Evolutionary conservation across 2,329 filamentous ascomycete genomes (phyloP).

Genomic region (Xylaria sp.): DNA sequence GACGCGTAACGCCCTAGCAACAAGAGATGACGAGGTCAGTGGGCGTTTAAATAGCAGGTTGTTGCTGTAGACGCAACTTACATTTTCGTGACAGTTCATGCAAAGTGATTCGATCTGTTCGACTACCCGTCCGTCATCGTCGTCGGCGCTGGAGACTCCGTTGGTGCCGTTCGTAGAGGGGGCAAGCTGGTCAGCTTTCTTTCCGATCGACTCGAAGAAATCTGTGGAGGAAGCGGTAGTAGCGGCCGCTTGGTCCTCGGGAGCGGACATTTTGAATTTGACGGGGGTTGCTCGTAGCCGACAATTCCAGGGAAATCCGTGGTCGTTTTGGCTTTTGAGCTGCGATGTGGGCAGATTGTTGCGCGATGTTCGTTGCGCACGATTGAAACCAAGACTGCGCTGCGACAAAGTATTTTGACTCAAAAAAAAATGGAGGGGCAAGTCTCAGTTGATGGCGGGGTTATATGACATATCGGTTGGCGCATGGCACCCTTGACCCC

Average conservation of each 20-base stretch:
- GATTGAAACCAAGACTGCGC: constrained; percentile 13
- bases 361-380: no score
- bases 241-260: constrained; percentile 51
- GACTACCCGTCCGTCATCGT: constrained; percentile 60
- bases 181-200: constrained; percentile 66
- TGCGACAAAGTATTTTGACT: constrained; percentile 26
- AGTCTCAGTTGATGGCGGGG: constrained; percentile 49
- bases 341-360: no score
- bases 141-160: constrained; percentile 41
- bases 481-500: constrained; percentile 3
- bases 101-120: constrained; percentile 81
- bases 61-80: constrained; percentile 50
- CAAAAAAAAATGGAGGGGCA: constrained; percentile 54
- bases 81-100: constrained; percentile 87
- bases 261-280: constrained; percentile 54
- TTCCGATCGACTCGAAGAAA: constrained; percentile 71
- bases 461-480: constrained; percentile 42
- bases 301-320: not conserved
- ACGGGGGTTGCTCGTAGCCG: not conserved
- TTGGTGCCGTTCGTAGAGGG: constrained; percentile 51
- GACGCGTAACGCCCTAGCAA: constrained; percentile 78
- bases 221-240: constrained; percentile 53
- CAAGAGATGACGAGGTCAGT: constrained; percentile 26
- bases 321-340: not conserved
- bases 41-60: not conserved